Conservation (phyloP, 192 early-diverging fungal species). For the Chytriomyces sp. region DNA sequence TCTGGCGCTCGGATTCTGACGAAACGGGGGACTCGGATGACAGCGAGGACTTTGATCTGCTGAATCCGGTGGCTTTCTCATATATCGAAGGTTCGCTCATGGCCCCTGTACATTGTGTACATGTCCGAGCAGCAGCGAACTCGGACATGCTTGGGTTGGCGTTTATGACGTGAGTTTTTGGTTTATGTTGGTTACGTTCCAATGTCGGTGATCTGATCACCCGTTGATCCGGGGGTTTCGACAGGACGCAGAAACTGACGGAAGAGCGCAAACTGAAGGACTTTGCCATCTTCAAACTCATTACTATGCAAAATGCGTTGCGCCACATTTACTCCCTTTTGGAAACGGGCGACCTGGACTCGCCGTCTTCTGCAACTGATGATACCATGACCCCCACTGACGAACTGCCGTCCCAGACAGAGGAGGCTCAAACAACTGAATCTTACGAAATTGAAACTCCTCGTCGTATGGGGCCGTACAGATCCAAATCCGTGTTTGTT, state of each 20-base stretch:
- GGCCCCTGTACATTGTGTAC: slow-evolving; percentile 1
- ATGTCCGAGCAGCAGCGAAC: not conserved
- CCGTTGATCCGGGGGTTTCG: not conserved
- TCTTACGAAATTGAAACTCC: not conserved
- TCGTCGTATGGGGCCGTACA: not conserved
- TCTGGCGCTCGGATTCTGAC: no score
- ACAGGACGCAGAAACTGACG: slow-evolving; percentile 25
- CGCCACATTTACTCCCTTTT: slow-evolving; percentile 13
- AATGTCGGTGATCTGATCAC: no score
- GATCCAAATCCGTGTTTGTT: not conserved
- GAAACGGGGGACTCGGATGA: not conserved
- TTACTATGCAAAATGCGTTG: slow-evolving; percentile 20
- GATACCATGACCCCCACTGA: not conserved
- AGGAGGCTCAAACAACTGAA: not conserved
- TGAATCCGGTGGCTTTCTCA: slow-evolving; percentile 22
- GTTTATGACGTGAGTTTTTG: slow-evolving; percentile 24
- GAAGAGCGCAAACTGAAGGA: slow-evolving; percentile 29
- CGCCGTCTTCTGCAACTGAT: not conserved
- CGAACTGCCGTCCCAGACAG: not conserved
- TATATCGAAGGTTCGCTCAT: slow-evolving; percentile 10
- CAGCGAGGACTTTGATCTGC: slow-evolving; percentile 16
- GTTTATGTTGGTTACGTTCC: not conserved
- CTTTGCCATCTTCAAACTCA: slow-evolving; percentile 18
- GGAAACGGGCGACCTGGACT: not conserved
- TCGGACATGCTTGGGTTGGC: slow-evolving; percentile 10